Evolutionary conservation across 352 stramenopile species (phyloP).

Genomic region (Pythium grandisporangium): DNA sequence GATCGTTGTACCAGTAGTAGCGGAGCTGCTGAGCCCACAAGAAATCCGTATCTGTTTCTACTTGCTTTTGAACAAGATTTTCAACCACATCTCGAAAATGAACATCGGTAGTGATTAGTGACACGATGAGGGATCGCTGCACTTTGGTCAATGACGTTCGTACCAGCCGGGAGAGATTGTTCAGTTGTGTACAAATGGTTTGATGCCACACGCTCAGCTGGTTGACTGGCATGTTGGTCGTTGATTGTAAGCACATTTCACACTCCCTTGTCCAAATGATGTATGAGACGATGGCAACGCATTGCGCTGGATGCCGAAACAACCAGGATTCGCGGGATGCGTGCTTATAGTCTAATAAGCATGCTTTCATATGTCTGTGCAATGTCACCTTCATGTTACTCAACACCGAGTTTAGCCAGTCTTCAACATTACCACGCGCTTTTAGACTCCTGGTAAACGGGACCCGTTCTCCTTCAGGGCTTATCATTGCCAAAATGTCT

Average conservation of each 20-base stretch:
- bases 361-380: conserved; percentile 61
- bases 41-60: conserved; percentile 50
- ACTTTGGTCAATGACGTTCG: conserved; percentile 42
- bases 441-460: conserved; percentile 68
- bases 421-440: conserved; percentile 79
- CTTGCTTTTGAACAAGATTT: conserved; percentile 35
- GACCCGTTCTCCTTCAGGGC: conserved; percentile 70
- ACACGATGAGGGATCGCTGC: conserved; percentile 50
- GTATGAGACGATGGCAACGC: conserved; percentile 86
- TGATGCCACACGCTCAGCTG: conserved; percentile 56
- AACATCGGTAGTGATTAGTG: conserved; percentile 67
- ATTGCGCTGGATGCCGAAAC: conserved; percentile 84
- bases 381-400: conserved; percentile 67
- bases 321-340: conserved; percentile 73
- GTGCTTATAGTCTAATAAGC: conserved; percentile 85
- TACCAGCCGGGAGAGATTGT: conserved; percentile 56
- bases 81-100: conserved; percentile 75
- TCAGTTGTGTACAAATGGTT: conserved; percentile 56
- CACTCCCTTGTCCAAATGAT: conserved; percentile 79
- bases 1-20: conserved; percentile 61
- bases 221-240: conserved; percentile 34
- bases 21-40: conserved; percentile 69
- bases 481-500: conserved; percentile 76
- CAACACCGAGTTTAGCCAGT: conserved; percentile 74
- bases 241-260: conserved; percentile 46